Conservation (phyloP, 108 stramenopile species). For the Parmales sp. region DNA sequence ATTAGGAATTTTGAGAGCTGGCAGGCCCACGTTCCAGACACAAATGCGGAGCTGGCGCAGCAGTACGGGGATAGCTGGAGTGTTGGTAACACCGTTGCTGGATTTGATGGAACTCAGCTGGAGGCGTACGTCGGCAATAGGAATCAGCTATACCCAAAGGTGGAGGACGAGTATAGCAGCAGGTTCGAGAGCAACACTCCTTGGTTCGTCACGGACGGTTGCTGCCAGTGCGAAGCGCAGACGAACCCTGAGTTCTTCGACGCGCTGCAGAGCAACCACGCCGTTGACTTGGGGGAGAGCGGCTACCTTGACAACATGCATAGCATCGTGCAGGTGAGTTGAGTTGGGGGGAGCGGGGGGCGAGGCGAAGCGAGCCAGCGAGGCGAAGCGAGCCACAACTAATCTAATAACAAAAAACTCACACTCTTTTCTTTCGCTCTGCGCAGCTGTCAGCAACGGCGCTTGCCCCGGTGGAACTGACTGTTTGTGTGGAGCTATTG, state of each 20-base stretch:
- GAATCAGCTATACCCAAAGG: neutral
- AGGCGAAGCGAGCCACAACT: too few relatives aligned
- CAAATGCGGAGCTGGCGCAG: too few relatives aligned
- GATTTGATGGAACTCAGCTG: too few relatives aligned
- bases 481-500: conserved; percentile 55
- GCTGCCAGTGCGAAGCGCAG: conserved; percentile 54
- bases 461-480: conserved; percentile 41
- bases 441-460: too few relatives aligned
- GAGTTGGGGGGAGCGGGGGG: too few relatives aligned
- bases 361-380: too few relatives aligned
- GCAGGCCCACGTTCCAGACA: too few relatives aligned
- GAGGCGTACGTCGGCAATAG: neutral
- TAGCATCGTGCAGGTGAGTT: conserved; percentile 46
- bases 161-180: neutral
- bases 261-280: neutral
- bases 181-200: neutral
- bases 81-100: neutral
- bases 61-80: too few relatives aligned
- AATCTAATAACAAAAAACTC: too few relatives aligned
- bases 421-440: too few relatives aligned
- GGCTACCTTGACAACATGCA: conserved; percentile 73
- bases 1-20: too few relatives aligned
- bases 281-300: too few relatives aligned
- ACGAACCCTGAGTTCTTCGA: conserved; percentile 37
- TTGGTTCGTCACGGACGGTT: conserved; percentile 37